Conservation (phyloP, 495 filamentous ascomycete species). For the Neurospora intermedia region DNA sequence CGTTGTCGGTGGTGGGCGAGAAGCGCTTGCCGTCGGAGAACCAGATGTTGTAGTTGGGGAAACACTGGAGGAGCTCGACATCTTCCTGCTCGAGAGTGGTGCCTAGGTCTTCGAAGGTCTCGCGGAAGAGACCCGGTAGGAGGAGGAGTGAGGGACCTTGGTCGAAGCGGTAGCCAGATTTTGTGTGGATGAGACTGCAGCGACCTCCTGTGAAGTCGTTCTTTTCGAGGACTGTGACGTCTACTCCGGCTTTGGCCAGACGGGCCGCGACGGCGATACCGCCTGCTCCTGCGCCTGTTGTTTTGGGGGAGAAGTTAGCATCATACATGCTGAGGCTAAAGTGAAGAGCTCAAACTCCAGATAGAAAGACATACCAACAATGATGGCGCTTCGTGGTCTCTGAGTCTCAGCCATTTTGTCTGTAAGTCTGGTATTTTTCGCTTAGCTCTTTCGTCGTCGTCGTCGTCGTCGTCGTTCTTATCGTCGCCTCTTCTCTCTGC, state of each 20-base stretch:
- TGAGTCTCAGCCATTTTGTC: background rate
- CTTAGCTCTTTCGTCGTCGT: background rate
- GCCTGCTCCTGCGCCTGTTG: conserved; percentile 52
- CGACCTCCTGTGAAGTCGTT: conserved; percentile 56
- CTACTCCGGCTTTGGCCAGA: conserved; percentile 52
- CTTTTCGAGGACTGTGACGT: conserved; percentile 59
- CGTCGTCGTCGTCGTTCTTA: background rate
- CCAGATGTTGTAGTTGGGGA: conserved; percentile 51
- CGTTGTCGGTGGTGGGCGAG: conserved; percentile 47
- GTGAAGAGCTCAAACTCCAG: background rate
- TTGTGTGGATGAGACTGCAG: conserved; percentile 46
- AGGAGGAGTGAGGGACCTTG: conserved; percentile 61
- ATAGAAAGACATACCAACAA: conserved; percentile 4
- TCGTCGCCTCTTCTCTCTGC: background rate
- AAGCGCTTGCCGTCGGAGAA: conserved; percentile 53
- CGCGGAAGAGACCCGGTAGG: conserved; percentile 53
- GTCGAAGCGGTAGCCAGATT: conserved; percentile 52
- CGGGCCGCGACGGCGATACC: conserved; percentile 57
- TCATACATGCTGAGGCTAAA: background rate
- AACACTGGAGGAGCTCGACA: conserved; percentile 52
- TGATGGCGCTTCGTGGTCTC: conserved; percentile 3
- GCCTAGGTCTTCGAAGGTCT: conserved; percentile 52
- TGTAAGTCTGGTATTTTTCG: background rate
- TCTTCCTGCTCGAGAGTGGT: conserved; percentile 49
- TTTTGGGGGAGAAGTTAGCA: background rate